Percentiles rank a stretch among this genome's conserved stretches.
Conservation (phyloP, 75 land plant genomes). For the Cunninghamia lanceolata region DNA sequence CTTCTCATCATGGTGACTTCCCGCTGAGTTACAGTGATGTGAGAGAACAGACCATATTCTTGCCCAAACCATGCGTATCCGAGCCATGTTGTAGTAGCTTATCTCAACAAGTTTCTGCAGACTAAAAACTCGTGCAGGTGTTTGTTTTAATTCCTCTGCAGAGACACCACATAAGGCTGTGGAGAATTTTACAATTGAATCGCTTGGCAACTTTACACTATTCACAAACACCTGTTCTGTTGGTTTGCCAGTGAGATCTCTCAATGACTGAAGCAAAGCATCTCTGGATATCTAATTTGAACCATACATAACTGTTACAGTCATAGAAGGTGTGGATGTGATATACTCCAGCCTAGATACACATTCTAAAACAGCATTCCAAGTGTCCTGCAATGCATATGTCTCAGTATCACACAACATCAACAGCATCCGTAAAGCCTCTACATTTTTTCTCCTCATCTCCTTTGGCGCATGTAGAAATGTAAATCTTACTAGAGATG, state of each 20-base stretch:
- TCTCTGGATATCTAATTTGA: conserved; percentile 93
- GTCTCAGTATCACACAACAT: conserved; percentile 66
- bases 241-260: conserved; percentile 90
- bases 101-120: conserved; percentile 97
- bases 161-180: conserved; percentile 93
- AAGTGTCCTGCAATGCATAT: conserved; percentile 83
- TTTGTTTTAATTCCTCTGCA: conserved; percentile 90
- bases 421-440: conserved; percentile 78
- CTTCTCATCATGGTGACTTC: conserved; percentile 94
- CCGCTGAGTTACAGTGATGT: conserved; percentile 86
- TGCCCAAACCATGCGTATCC: conserved; percentile 98
- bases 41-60: conserved; percentile 93
- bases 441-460: conserved; percentile 93
- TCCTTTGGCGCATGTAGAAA: conserved; percentile 96
- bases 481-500: conserved; percentile 87
- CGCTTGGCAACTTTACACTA: conserved; percentile 90
- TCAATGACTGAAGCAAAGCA: conserved; percentile 72
- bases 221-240: conserved; percentile 89
- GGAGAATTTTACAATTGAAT: conserved; percentile 88
- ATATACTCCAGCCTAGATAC: conserved; percentile 93
- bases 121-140: conserved; percentile 95
- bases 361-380: conserved; percentile 97
- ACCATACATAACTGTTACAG: conserved; percentile 79
- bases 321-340: conserved; percentile 71
- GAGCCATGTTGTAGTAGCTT: conserved; percentile 96